Evolutionary conservation across 345 rosid species (phyloP).

Genomic region (Eutrema yunnanense): DNA sequence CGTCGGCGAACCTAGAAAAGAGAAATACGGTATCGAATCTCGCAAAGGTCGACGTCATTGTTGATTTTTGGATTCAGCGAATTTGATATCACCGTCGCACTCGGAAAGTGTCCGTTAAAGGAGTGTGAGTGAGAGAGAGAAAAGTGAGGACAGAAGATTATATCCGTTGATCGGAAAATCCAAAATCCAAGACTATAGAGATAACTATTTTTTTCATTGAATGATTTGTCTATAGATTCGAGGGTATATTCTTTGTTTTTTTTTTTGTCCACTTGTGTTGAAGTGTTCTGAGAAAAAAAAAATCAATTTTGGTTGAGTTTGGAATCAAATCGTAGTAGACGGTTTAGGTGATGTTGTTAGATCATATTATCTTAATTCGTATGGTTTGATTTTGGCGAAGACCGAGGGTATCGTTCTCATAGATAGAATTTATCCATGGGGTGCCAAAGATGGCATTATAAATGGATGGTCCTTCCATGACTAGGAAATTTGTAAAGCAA

Average conservation of each 20-base stretch:
- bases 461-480: too few relatives aligned
- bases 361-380: too few relatives aligned
- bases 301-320: too few relatives aligned
- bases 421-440: too few relatives aligned
- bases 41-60: slow-evolving; percentile 37
- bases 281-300: too few relatives aligned
- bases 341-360: too few relatives aligned
- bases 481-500: too few relatives aligned
- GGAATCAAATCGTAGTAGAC: too few relatives aligned
- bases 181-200: too few relatives aligned
- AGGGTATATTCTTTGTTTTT: neutral
- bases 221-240: neutral
- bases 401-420: too few relatives aligned
- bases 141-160: neutral
- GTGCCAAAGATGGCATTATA: too few relatives aligned
- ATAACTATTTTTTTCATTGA: neutral
- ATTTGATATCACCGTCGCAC: neutral
- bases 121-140: neutral
- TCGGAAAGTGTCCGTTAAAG: slow-evolving; percentile 11
- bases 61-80: neutral
- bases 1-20: slow-evolving; percentile 12
- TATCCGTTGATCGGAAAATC: neutral
- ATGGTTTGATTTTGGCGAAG: too few relatives aligned
- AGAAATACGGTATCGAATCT: slow-evolving; percentile 34
- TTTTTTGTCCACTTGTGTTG: neutral